Base-by-base conservation (phyloP, 495 filamentous ascomycete genomes). In the Hypoxylon subgilvum region DNA sequence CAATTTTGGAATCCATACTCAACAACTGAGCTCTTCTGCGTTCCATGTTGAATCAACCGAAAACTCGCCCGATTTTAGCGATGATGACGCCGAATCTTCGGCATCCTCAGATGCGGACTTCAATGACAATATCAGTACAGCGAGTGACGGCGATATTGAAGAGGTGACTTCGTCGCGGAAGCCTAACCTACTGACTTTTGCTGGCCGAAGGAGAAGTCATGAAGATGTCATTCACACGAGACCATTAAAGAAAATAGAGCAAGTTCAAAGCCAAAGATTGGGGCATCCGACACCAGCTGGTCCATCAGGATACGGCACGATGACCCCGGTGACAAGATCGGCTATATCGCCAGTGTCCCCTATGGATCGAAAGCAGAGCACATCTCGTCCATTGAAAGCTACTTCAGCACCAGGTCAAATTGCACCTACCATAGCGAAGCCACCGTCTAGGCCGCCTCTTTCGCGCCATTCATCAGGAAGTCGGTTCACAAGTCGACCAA, bases 1-100 rank as follows among this genome's bases (percentile, higher is more conserved):
- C 12, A 87, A 74, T 44, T 74, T 93, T 27, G 88, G 88, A 10
- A 93, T 94, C 79, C 84, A 86, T 46, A 91, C 91, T 7, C 88
- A 91, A 43, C 82, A 84, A 40, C 72, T 95, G 4, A 80, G 84
- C 13, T 80, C 85, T 48, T 79, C 86, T 21, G 82, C 89, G 8
- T 75, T 91, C 12, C 75, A 82, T 44, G 78, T 73, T 76, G n/a
- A 74, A 74, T 47, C 76, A 76, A 16, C 67, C 69, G 47, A 74
- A 76, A 17, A 74, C 67, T 31, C 61, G 2, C 41, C 55, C 2
- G 56, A 65, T 23, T 43, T 73, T 23, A 84, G 78, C 57, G 82
- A 82, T 46, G 81, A 79, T 41, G 81, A 80, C 48, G 68, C 72
- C 3, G 72, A 51, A 43, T 61, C 62, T 17, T 19, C 19, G 5